phyloP scores from a whole-genome alignment of 495 filamentous ascomycete species.

The Apiosordaria backusii region DNA sequence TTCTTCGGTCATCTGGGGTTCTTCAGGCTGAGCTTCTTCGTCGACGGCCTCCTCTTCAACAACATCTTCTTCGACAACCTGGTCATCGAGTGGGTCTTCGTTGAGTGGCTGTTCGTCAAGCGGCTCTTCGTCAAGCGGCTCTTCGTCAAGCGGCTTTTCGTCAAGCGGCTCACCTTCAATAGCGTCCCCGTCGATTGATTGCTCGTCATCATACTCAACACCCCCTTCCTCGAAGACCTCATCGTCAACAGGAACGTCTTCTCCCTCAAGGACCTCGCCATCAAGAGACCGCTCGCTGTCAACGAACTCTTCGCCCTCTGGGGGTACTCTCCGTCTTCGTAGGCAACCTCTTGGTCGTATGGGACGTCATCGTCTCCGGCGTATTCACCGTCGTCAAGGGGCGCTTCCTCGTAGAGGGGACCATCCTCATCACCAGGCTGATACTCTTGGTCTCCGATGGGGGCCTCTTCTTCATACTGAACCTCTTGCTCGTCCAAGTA shows the following conservation, averaged over 20 bases:
- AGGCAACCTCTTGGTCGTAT: neutral
- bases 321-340: neutral
- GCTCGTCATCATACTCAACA: neutral
- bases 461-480: neutral
- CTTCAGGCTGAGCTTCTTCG: neutral
- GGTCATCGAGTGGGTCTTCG: neutral
- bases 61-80: neutral
- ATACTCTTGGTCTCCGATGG: neutral
- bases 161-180: neutral
- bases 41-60: neutral
- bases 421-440: neutral
- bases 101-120: neutral
- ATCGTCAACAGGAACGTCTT: neutral
- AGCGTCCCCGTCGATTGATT: neutral
- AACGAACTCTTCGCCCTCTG: neutral
- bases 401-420: neutral
- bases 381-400: neutral
- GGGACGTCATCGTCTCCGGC: neutral
- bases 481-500: neutral
- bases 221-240: neutral
- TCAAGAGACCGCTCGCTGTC: neutral
- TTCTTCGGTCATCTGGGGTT: neutral
- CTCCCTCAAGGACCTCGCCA: neutral
- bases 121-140: neutral
- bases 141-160: neutral